Evolutionary conservation across 1,139 yeast species (phyloP).

Genomic region (Debaryomyces fabryi): DNA sequence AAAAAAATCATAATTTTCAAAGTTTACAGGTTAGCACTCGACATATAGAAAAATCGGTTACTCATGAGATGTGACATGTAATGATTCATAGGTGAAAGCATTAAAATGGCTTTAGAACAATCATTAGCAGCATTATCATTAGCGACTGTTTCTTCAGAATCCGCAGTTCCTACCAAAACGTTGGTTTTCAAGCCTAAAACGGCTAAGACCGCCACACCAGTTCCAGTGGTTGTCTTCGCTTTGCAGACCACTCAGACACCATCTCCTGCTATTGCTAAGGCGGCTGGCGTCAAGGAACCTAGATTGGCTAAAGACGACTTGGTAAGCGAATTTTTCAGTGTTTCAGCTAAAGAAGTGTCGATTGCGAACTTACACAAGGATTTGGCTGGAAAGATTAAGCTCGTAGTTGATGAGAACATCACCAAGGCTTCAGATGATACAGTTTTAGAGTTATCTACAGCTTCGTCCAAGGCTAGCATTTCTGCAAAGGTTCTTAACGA

Average conservation of each 20-base stretch:
- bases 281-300: slow-evolving; percentile 80
- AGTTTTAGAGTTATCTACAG: slow-evolving; percentile 62
- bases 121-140: slow-evolving; percentile 60
- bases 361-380: slow-evolving; percentile 58
- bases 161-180: slow-evolving; percentile 61
- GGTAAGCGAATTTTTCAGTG: slow-evolving; percentile 64
- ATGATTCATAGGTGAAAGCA: background rate
- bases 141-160: slow-evolving; percentile 44
- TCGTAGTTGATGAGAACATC: slow-evolving; percentile 65
- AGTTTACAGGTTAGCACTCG: background rate
- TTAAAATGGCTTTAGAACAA: slow-evolving; percentile 58
- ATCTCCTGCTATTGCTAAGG: slow-evolving; percentile 60
- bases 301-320: slow-evolving; percentile 85
- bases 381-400: slow-evolving; percentile 63
- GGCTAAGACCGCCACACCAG: slow-evolving; percentile 78
- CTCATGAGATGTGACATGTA: background rate
- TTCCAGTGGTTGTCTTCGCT: slow-evolving; percentile 82
- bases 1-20: background rate
- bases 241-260: slow-evolving; percentile 74
- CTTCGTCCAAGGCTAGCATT: slow-evolving; percentile 58
- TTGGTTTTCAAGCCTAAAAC: slow-evolving; percentile 92
- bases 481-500: slow-evolving; percentile 54
- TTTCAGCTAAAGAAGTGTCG: slow-evolving; percentile 67
- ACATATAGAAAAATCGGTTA: background rate
- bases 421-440: slow-evolving; percentile 36